Evolutionary conservation across 208 protist genomes (phyloP).

Genomic region (Vickermania ingenoplastis): DNA sequence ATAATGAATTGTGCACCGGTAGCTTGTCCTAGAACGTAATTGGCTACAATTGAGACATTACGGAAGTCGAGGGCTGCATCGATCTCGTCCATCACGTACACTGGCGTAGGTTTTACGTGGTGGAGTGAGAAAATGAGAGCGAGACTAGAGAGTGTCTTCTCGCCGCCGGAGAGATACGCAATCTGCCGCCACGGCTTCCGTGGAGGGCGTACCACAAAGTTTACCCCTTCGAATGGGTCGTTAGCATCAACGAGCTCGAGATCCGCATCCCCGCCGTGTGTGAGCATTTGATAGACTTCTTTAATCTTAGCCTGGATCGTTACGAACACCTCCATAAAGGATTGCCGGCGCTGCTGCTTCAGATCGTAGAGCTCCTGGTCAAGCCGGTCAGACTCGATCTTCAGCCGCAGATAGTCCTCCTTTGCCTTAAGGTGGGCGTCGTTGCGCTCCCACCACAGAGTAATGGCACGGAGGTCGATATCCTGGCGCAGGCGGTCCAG

Average conservation of each 20-base stretch:
- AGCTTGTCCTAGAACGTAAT: constrained; percentile 98
- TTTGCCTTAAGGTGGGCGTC: constrained; percentile 52
- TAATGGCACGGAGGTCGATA: constrained; percentile 94
- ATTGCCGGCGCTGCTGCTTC: constrained; percentile 81
- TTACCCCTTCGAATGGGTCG: constrained; percentile 98
- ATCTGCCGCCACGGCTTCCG: constrained; percentile 99
- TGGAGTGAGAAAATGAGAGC: constrained; percentile 99
- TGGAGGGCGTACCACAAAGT: constrained; percentile 98
- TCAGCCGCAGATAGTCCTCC: constrained; percentile 46
- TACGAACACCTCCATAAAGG: constrained; percentile 98
- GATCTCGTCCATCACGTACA: constrained; percentile 99
- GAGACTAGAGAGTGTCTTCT: constrained; percentile 99
- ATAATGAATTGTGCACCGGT: constrained; percentile 99
- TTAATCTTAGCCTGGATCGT: constrained; percentile 97
- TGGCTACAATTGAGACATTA: constrained; percentile 98
- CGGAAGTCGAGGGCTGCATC: constrained; percentile 99
- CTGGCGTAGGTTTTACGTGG: constrained; percentile 99
- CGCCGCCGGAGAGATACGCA: constrained; percentile 99
- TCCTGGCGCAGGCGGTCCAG: constrained; percentile 68
- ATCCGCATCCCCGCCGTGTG: constrained; percentile 99
- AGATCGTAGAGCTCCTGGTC: constrained; percentile 49
- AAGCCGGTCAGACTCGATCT: constrained; percentile 57
- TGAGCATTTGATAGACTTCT: constrained; percentile 99
- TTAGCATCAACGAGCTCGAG: constrained; percentile 99
- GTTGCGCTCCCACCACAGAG: constrained; percentile 92